Percentiles rank a stretch among this genome's conserved stretches.
phyloP scores from a whole-genome alignment of 225 moss, liverwort and hornwort species.

The Neckera pumila region DNA sequence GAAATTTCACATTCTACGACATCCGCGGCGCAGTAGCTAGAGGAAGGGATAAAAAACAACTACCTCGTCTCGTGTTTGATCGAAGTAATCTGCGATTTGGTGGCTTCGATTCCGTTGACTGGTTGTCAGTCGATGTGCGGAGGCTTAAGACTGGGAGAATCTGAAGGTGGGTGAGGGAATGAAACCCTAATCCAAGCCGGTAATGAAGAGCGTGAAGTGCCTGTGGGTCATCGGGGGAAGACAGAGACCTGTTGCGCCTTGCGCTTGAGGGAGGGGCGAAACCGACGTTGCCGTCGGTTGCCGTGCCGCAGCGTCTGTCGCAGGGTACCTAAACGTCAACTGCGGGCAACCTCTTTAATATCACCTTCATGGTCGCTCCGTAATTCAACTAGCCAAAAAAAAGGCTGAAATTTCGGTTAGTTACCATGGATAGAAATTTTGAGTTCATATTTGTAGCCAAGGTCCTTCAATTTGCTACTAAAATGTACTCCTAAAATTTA shows the following conservation, averaged over 20 bases:
- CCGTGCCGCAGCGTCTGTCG: background rate
- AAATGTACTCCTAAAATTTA: background rate
- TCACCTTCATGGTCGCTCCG: background rate
- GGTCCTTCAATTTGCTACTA: too few species aligned
- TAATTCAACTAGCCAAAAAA: background rate
- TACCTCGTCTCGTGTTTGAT: background rate
- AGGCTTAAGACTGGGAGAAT: background rate
- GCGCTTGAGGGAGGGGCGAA: background rate
- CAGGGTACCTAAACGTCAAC: background rate
- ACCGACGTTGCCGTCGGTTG: slow-evolving; percentile 10
- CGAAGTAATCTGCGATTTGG: background rate
- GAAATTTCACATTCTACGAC: background rate
- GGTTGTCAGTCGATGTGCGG: background rate
- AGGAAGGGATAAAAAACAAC: too few species aligned
- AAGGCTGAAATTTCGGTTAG: background rate
- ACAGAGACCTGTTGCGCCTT: too few species aligned
- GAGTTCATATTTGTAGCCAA: background rate
- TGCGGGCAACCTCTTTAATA: background rate
- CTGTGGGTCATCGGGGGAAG: background rate
- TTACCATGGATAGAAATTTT: background rate
- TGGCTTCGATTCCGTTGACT: background rate
- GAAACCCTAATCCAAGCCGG: background rate
- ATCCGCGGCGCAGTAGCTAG: background rate
- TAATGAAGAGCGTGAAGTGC: background rate
- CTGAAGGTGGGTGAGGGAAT: background rate